Base-by-base conservation (phyloP, 306 rosid genomes). In the Dalbergia cochinchinensis region DNA sequence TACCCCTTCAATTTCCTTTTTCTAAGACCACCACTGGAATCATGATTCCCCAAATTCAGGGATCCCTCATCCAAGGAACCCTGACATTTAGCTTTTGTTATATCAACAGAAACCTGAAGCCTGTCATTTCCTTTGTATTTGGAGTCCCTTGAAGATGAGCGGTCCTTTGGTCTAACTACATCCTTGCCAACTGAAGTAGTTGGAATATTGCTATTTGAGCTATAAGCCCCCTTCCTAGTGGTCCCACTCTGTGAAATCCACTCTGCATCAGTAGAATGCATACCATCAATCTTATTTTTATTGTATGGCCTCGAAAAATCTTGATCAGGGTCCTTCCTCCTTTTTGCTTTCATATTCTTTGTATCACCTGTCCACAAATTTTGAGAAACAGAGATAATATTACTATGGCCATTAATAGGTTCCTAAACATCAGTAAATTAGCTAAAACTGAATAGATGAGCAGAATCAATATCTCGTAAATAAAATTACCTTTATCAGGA, bases 241-340 rank as follows among this genome's bases (percentile, higher is more conserved):
- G 93, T 78, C 76, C 88, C 89, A 16, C 82, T 74, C 66, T 77
- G 88, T 26, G 84, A 80, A 79, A 79, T 71, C 92, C 88, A 86
- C 42, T 82, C 94, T 74, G 88, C 97, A 69, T 92, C 90, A 62
- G 59, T 71, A 55, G 91, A 71, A 79, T 73, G 83, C 62, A 79
- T 73, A 69, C 61, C 81, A 51, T 91, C 89, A 53, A 79, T 82
- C 86, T 85, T 93, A 51, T 80, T 63, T 88, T 91, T 96, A 88
- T 93, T 93, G 77, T 82, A 85, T 83, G 91, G 89, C 83, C 92
- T 89, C 69, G 90, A 81, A 79, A 73, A 65, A 90, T 88, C 96
- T 72, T 87, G 91, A 83, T 88, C 89, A 37, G 83, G 81, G 70
- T 81, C 97, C 82, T 85, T 89, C 88, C 90, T 78, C 88, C 82